phyloP scores from a whole-genome alignment of 805 yeast genomes.

The Lipomyces yamanashiensis region DNA sequence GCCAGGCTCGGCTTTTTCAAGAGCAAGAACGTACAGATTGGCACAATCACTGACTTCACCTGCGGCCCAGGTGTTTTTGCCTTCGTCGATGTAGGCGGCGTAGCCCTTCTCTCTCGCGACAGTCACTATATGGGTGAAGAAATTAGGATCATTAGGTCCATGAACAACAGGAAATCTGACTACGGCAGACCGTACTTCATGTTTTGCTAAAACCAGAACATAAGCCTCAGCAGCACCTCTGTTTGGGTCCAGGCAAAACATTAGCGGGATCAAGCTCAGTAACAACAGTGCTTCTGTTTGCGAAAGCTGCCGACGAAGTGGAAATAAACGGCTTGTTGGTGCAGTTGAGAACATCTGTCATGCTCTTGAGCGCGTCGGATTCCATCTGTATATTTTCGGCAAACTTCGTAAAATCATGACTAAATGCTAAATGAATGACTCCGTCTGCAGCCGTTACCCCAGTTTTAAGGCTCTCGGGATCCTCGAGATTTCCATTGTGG shows the following conservation, averaged over 20 bases:
- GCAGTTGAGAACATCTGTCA: not conserved
- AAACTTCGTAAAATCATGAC: not conserved
- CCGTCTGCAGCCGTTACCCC: not conserved
- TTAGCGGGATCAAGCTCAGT: not conserved
- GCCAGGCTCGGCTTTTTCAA: not conserved
- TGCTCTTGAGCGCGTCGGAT: not conserved
- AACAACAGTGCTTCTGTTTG: not conserved
- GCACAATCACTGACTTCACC: not conserved
- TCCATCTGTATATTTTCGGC: not conserved
- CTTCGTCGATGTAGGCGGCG: not conserved
- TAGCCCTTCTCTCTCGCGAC: not conserved
- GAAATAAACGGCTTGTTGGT: not conserved
- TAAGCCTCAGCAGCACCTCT: not conserved
- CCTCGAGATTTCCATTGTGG: not conserved
- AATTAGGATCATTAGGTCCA: not conserved
- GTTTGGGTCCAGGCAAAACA: not conserved
- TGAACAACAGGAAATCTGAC: conserved; percentile 2
- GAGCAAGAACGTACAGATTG: not conserved
- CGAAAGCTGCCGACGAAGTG: not conserved
- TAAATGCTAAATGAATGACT: not conserved
- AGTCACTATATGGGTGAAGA: not conserved
- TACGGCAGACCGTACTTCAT: not conserved
- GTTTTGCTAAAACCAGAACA: not conserved
- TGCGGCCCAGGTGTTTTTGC: not conserved
- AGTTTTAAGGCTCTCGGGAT: not conserved